A percentile compares a stretch with the other conserved stretches of the same genome.
Evolutionary conservation across 495 filamentous ascomycete species (phyloP).

Genomic region (Clohesyomyces aquaticus): DNA sequence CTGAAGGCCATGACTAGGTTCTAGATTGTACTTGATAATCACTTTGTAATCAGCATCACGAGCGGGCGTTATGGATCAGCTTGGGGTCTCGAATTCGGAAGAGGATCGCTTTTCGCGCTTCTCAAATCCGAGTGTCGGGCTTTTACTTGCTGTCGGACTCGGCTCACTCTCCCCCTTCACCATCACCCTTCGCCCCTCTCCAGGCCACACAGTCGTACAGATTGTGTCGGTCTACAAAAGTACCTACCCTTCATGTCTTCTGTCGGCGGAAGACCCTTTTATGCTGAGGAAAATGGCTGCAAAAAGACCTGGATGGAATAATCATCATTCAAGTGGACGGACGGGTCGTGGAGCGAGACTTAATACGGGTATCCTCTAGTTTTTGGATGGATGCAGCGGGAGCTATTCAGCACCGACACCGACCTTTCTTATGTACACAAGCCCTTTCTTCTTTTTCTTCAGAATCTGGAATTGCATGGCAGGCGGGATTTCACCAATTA

Average conservation of each 20-base stretch:
- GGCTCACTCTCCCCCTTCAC: neutral
- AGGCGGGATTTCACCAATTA: conserved; percentile 10
- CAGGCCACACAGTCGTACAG: conserved; percentile 2
- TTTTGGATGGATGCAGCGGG: neutral
- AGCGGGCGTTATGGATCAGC: conserved; percentile 4
- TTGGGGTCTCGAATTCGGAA: conserved; percentile 2
- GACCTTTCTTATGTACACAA: conserved; percentile 22
- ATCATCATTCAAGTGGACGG: conserved; percentile 1
- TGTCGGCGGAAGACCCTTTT: neutral
- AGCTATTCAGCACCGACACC: neutral
- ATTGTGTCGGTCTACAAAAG: conserved; percentile 13
- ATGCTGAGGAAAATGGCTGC: conserved; percentile 13
- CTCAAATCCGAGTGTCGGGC: neutral
- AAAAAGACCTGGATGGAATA: conserved; percentile 11
- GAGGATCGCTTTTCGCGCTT: conserved; percentile 4
- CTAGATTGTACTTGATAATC: conserved; percentile 40
- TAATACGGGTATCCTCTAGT: neutral
- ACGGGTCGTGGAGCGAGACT: neutral
- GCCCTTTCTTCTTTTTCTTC: conserved; percentile 7
- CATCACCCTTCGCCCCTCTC: conserved; percentile 9
- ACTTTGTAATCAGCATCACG: conserved; percentile 37
- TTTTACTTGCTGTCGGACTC: conserved; percentile 1
- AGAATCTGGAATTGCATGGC: conserved; percentile 4
- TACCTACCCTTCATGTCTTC: conserved; percentile 18
- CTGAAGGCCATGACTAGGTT: conserved; percentile 18